Evolutionary conservation across 768 basidiomycete species (phyloP), one percentile per base, ranked within the genome.

Genomic region (Tulasnella sp.): DNA sequence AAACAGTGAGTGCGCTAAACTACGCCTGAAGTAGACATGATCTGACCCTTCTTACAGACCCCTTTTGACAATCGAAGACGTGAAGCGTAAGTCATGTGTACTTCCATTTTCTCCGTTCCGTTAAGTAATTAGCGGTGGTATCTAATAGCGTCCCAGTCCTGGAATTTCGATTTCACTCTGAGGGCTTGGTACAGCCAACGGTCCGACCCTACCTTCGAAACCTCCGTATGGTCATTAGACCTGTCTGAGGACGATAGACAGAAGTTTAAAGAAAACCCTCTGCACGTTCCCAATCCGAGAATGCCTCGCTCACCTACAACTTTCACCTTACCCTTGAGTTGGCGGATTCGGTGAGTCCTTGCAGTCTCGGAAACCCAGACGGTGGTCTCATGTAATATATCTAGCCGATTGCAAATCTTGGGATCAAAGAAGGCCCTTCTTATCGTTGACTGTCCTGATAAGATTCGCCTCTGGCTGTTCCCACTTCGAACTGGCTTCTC

Each of bases 401-500:
- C 64, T 16, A 69, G 64, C 14, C 64, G 64, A 3, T 11, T 69
- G 31, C 64, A 69, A 28, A 69, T 69, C 31, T 69, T 69, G 16
- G 64, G 64, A 16, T 28, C 24, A 5, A 77, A 77, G 11, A 28
- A 54, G 28, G 58, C 48, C 5, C 76, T 77, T 28, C 76, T 77
- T 8, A 20, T 77, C 24, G 76, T 77, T 28, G 76, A 77, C 76
- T 41, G 58, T 11, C 50, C 34, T 41, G 46, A 50, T 34, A 41
- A n/a, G 20, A 77, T 77, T 50, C 40, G 48, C 11, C n/a, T 77
- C 20, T 77, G 76, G 76, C 8, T 77, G 4, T 75, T 75, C 41
- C 28, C 74, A 28, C 46, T 75, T 9, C 46, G 22, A 16, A 48
- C 41, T 14, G 46, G 46, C 34, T 75, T 75, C 40, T 75, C 74